phyloP scores from a whole-genome alignment of 2,329 filamentous ascomycete species.

The Teratosphaeria destructans region DNA sequence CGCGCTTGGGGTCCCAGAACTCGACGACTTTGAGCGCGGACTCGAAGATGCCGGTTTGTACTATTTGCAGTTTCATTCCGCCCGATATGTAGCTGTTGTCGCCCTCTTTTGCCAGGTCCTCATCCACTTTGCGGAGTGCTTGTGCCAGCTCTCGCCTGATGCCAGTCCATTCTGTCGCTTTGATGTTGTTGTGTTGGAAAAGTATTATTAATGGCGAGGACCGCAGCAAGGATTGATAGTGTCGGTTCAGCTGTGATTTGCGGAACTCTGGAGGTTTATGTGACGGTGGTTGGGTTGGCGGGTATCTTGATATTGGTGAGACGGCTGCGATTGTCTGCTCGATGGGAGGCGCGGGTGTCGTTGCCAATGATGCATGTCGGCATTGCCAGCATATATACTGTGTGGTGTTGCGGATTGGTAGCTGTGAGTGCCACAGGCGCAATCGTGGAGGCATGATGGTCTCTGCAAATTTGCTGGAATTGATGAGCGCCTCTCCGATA shows the following conservation, averaged over 20 bases:
- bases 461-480: not conserved
- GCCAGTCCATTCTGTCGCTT: conserved; percentile 62
- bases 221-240: conserved; percentile 79
- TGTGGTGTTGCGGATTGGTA: conserved; percentile 15
- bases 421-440: conserved; percentile 29
- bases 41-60: conserved; percentile 82
- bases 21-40: conserved; percentile 78
- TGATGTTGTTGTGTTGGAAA: conserved; percentile 72
- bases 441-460: conserved; percentile 44
- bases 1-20: conserved; percentile 47
- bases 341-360: conserved; percentile 43
- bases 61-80: conserved; percentile 59
- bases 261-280: conserved; percentile 77
- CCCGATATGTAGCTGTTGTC: conserved; percentile 39
- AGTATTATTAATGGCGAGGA: conserved; percentile 77
- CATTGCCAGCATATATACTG: conserved; percentile 27
- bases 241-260: conserved; percentile 78
- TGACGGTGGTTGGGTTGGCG: conserved; percentile 69
- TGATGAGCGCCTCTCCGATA: not conserved
- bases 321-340: conserved; percentile 36
- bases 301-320: conserved; percentile 39
- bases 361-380: conserved; percentile 39
- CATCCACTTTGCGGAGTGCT: conserved; percentile 54
- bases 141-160: conserved; percentile 58
- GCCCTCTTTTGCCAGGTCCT: conserved; percentile 51